Evolutionary conservation across 805 yeast species (phyloP).

Genomic region (Nakazawaea pomicola): DNA sequence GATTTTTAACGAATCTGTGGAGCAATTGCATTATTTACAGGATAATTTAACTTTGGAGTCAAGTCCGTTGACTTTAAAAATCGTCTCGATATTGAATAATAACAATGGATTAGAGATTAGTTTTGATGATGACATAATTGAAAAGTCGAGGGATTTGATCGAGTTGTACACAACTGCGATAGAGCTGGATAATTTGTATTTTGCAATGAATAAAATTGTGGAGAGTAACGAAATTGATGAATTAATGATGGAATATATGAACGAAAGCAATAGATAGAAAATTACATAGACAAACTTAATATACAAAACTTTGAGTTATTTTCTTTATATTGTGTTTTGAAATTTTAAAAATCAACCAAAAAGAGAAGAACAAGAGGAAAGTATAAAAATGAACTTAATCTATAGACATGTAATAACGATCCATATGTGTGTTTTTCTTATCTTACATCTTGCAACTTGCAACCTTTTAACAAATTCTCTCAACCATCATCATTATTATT

Average conservation of each 20-base stretch:
- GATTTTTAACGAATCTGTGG: conserved; percentile 31
- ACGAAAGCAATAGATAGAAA: not conserved
- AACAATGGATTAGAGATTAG: conserved; percentile 56
- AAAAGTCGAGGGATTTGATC: conserved; percentile 64
- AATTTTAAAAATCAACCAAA: not conserved
- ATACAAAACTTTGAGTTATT: too few relatives aligned
- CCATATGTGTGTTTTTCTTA: not conserved
- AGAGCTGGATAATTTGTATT: conserved; percentile 71
- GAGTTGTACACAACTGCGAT: conserved; percentile 67
- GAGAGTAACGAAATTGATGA: conserved; percentile 19
- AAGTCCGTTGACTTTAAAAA: not conserved
- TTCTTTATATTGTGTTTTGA: not conserved
- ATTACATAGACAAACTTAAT: not conserved
- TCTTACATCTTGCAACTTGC: too few relatives aligned
- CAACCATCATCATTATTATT: not conserved
- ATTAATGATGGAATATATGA: conserved; percentile 11
- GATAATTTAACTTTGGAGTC: not conserved
- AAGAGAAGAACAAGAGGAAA: not conserved
- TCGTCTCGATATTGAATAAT: not conserved
- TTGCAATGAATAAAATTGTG: conserved; percentile 50
- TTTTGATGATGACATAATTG: conserved; percentile 58
- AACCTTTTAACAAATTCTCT: not conserved
- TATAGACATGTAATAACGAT: not conserved
- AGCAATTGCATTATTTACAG: conserved; percentile 25
- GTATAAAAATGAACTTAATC: not conserved